Evolutionary conservation across 306 rosid species (phyloP), one percentile per base, ranked within the genome.

Genomic region (Corylus heterophylla): DNA sequence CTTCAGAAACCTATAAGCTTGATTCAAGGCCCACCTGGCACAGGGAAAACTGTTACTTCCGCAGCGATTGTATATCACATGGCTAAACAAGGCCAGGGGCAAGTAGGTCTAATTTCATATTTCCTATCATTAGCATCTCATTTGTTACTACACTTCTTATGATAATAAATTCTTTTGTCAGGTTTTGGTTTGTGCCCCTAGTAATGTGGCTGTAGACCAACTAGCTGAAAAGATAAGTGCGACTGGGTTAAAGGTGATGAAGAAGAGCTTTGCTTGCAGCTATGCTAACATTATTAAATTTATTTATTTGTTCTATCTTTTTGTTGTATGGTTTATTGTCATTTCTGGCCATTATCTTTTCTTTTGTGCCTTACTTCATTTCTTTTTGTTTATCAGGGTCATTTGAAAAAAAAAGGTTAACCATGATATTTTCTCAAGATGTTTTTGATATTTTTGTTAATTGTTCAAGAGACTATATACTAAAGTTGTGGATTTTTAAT

Each of bases 61-160:
- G 99, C 99, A 61, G 99, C 99, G 49, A 93, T 96, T 78, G 98
- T 96, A 71, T 96, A 96, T 88, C 99, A 96, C 91, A 96, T 96
- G 99, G 99, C 99, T 77, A 96, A 96, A 87, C 99, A 96, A 87
- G 98, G 97, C 76, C 99, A 96, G 86, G 99, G 99, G 48, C 99
- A 96, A 93, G 98, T 92, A 80, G 71, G 73, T 47, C 74, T 14
- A 59, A 13, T 47, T 48, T 14, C 18, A 42, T 22, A 16, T 20
- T 12, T 44, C 52, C 35, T 35, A 62, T 50, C 48, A 20, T 49
- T 48, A 42, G 18, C n/a, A 56, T 73, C 74, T 71, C 18, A 56
- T 44, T 3, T 80, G 18, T 74, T 44, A 31, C 42, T 22, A 29
- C 50, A 50, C 55, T 64, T 35, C 4, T 27, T 27, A 5, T 69